phyloP scores from a whole-genome alignment of 1,284 basidiomycete species.

The Rugosomyces carneus region DNA sequence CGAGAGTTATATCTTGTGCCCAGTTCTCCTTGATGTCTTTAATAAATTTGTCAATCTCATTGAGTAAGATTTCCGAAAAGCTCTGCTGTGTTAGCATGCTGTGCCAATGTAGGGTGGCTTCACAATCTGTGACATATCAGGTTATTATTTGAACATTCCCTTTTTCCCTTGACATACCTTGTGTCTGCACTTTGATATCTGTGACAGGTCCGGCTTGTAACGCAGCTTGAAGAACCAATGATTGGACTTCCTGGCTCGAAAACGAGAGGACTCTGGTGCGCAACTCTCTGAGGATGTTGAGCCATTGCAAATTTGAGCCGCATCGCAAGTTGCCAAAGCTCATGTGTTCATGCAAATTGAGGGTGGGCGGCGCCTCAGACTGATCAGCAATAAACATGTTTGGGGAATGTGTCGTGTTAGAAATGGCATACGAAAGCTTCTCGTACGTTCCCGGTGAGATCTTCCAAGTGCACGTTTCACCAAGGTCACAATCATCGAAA shows the following conservation, averaged over 20 bases:
- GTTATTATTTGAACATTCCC: conserved; percentile 3
- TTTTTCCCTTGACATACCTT: conserved; percentile 23
- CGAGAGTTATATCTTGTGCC: conserved; percentile 32
- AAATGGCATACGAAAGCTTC: background rate
- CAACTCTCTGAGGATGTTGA: conserved; percentile 40
- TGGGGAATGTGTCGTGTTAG: conserved; percentile 30
- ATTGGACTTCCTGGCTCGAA: conserved; percentile 30
- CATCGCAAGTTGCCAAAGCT: conserved; percentile 38
- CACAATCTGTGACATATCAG: too few relatives aligned
- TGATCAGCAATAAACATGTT: conserved; percentile 41
- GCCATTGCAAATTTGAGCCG: conserved; percentile 40
- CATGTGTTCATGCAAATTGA: conserved; percentile 38
- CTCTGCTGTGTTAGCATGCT: background rate
- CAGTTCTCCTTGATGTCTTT: conserved; percentile 32
- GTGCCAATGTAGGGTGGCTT: conserved; percentile 35
- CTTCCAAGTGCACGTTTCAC: conserved; percentile 23
- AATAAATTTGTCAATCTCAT: conserved; percentile 25
- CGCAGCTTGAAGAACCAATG: conserved; percentile 34
- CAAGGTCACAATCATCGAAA: conserved; percentile 12
- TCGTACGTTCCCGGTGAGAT: conserved; percentile 29
- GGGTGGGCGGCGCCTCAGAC: conserved; percentile 26
- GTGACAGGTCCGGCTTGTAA: conserved; percentile 35
- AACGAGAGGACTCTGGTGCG: conserved; percentile 31
- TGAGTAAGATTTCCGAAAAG: conserved; percentile 30
- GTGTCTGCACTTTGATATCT: conserved; percentile 22